Base-by-base conservation (phyloP, 495 filamentous ascomycete genomes). In the Penicillium waksmanii region DNA sequence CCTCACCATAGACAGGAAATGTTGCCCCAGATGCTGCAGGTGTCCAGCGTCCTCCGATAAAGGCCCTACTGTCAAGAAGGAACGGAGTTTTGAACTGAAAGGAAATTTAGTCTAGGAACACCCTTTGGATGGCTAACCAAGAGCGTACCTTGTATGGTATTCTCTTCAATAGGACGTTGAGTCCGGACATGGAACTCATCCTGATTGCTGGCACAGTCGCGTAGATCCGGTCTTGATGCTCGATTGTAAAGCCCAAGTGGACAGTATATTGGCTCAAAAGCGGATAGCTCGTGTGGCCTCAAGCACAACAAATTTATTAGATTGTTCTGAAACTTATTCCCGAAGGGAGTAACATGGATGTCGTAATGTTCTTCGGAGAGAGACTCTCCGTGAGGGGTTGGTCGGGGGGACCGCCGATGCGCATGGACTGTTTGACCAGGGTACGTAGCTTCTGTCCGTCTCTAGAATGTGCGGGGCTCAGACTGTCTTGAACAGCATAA, bases 51-150 rank as follows among this genome's bases (percentile, higher is more conserved):
- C 19, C 48, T n/a, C 48, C 48, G 11, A 51, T 34, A 17, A 31
- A 51, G 4, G 48, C 48, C 5, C 48, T 15, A 10, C 18, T 51
- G 5, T 51, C 48, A 3, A 51, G 13, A 34, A 51, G 48, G 13
- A 23, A 51, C 15, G 48, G 19, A 18, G 23, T 34, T 51, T 51
- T 51, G 48, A 51, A 51, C 48, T 51, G 48, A 44, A 44, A n/a
- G n/a, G 13, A n/a, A 18, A 15, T 7, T 44, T 2, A 44, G n/a
- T n/a, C 11, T 2, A 44, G n/a, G 34, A 12, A 6, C 13, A 2
- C 34, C 11, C n/a, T 8, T 44, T 17, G n/a, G 4, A 18, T 44
- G 12, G 15, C 11, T 3, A 15, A 44, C 18, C n/a, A 44, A 18
- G 17, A 44, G n/a, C n/a, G 7, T 18, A 44, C 40, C n/a, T 17